These are phyloP conservation scores for Phialophora macrospora DNA, from an alignment of 2,329 filamentous ascomycete species.

Conservation along the genomic window DNA sequence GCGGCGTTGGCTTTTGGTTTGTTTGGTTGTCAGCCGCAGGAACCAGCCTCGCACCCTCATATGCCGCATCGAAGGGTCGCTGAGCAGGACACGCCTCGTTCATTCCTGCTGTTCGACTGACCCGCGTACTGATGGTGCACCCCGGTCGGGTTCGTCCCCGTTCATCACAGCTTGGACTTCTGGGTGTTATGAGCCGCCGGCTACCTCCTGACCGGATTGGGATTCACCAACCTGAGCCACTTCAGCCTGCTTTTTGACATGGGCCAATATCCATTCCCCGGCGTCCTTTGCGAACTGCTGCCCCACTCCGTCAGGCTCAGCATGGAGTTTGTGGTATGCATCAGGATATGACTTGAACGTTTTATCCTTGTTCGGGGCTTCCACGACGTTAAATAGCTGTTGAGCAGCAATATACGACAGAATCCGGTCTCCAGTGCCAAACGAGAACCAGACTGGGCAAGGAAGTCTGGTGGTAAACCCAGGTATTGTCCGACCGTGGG, in stretches of 20 bases:
- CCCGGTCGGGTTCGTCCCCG: not conserved
- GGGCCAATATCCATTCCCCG: conserved; percentile 65
- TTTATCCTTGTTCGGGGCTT: conserved; percentile 54
- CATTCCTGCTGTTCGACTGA: not conserved
- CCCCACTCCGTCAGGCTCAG: conserved; percentile 42
- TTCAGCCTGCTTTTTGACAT: conserved; percentile 19
- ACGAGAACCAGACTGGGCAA: conserved; percentile 73
- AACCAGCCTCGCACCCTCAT: conserved; percentile 14
- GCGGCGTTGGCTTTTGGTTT: conserved; percentile 1
- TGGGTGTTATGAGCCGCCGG: conserved; percentile 12
- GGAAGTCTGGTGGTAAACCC: conserved; percentile 30
- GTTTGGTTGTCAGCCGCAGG: conserved; percentile 16
- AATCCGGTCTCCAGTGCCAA: conserved; percentile 75
- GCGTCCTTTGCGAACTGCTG: conserved; percentile 60
- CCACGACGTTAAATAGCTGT: conserved; percentile 64
- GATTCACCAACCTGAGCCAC: conserved; percentile 19
- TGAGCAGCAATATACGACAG: conserved; percentile 69
- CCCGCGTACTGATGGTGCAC: not conserved
- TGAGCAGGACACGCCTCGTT: not conserved
- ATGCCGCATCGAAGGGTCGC: not conserved
- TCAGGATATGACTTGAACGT: conserved; percentile 75
- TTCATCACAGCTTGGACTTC: conserved; percentile 23
- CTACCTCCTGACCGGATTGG: not conserved
- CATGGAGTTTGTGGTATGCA: conserved; percentile 70
- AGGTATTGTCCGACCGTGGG: conserved; percentile 42